Evolutionary conservation across 352 stramenopile species (phyloP).

Genomic region (Halophytophthora polymorphica): DNA sequence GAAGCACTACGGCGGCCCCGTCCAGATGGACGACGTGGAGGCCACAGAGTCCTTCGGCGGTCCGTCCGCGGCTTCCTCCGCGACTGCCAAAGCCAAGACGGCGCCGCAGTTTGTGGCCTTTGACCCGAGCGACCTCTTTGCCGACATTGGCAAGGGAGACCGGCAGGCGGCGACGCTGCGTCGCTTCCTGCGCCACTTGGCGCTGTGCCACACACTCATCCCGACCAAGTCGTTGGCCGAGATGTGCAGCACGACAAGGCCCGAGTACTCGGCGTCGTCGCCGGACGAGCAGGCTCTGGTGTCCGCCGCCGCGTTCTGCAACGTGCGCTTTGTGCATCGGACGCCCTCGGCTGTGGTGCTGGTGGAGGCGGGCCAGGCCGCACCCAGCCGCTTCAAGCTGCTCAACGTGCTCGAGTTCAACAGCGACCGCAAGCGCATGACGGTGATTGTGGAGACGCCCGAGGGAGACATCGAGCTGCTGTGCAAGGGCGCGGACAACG

Average conservation of each 20-base stretch:
- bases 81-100: constrained; percentile 7
- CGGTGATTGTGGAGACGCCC: constrained; percentile 88
- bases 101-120: constrained; percentile 57
- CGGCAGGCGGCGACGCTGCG: constrained; percentile 42
- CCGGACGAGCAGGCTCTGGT: constrained; percentile 81
- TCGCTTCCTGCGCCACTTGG: constrained; percentile 71
- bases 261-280: constrained; percentile 79
- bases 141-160: constrained; percentile 39
- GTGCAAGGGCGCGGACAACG: constrained; percentile 81
- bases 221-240: constrained; percentile 60
- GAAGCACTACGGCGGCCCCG: constrained; percentile 88
- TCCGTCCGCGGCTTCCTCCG: neutral
- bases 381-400: constrained; percentile 75
- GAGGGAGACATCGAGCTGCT: constrained; percentile 56
- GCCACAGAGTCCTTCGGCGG: constrained; percentile 6
- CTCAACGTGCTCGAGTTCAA: constrained; percentile 97
- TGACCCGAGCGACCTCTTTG: constrained; percentile 63
- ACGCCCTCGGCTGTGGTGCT: constrained; percentile 59
- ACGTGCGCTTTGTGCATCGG: constrained; percentile 76
- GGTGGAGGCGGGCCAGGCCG: constrained; percentile 36
- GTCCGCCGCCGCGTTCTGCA: constrained; percentile 67
- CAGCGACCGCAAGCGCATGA: constrained; percentile 97
- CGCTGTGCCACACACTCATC: constrained; percentile 79
- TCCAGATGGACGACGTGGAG: constrained; percentile 53
- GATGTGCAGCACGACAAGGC: constrained; percentile 72